Conservation (phyloP, 1,284 basidiomycete species). For the Fomitiporia mediterranea region DNA sequence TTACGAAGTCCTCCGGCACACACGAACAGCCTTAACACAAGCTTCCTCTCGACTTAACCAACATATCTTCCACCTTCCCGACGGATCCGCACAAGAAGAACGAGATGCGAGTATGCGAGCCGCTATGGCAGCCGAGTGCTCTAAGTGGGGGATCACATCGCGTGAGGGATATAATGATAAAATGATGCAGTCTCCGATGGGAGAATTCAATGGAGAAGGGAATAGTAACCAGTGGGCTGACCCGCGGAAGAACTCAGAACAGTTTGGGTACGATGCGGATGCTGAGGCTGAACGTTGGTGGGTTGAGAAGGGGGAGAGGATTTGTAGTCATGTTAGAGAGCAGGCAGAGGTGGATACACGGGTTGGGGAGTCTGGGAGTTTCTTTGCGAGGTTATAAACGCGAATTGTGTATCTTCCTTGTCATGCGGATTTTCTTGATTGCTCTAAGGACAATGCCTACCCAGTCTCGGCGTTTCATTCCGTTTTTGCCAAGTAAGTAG, state of each 20-base stretch:
- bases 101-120: slow-evolving; percentile 37
- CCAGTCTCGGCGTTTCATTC: background rate
- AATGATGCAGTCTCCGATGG: background rate
- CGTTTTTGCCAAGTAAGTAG: too few relatives aligned
- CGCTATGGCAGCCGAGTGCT: slow-evolving; percentile 25
- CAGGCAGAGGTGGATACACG: slow-evolving; percentile 3
- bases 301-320: slow-evolving; percentile 21
- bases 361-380: background rate
- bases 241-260: slow-evolving; percentile 23
- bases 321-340: slow-evolving; percentile 10
- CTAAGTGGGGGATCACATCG: slow-evolving; percentile 7
- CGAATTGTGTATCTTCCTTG: too few relatives aligned
- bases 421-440: background rate
- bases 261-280: slow-evolving; percentile 27
- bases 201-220: slow-evolving; percentile 18
- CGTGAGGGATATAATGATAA: too few relatives aligned
- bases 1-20: slow-evolving; percentile 46
- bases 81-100: slow-evolving; percentile 36
- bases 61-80: slow-evolving; percentile 34
- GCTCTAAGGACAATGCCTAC: background rate
- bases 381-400: slow-evolving; percentile 11
- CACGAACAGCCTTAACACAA: slow-evolving; percentile 36
- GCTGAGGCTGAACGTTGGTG: slow-evolving; percentile 25
- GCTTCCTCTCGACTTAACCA: slow-evolving; percentile 39
- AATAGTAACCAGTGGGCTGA: slow-evolving; percentile 28